Conservation (phyloP, 306 rosid genomes). For the Dicorynia guianensis region DNA sequence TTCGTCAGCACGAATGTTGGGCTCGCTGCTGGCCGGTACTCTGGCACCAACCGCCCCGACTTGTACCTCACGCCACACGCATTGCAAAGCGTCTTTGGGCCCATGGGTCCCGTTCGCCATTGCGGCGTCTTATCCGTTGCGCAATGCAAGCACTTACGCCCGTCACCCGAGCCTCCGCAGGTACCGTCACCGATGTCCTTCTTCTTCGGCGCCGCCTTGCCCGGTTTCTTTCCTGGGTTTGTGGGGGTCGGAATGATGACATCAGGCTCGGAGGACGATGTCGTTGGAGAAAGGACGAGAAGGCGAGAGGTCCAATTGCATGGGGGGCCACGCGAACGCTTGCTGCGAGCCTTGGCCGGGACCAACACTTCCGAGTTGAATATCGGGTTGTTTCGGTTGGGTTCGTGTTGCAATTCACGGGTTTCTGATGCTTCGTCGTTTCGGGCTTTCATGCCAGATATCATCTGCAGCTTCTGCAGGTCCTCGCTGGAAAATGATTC, state of each 20-base stretch:
- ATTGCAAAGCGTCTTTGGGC: slow-evolving; percentile 78
- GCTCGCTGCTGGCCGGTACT: slow-evolving; percentile 85
- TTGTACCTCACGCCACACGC: slow-evolving; percentile 86
- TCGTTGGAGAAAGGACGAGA: slow-evolving; percentile 52
- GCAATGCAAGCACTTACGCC: slow-evolving; percentile 78
- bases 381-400: slow-evolving; percentile 48
- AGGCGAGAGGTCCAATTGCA: slow-evolving; percentile 80
- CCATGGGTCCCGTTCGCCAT: slow-evolving; percentile 87
- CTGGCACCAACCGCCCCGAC: slow-evolving; percentile 83
- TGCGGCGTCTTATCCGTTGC: slow-evolving; percentile 85
- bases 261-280: slow-evolving; percentile 45
- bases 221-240: slow-evolving; percentile 35
- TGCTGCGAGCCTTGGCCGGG: slow-evolving; percentile 90
- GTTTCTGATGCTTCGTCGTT: slow-evolving; percentile 50
- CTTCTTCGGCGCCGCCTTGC: slow-evolving; percentile 44
- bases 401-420: slow-evolving; percentile 44
- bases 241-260: slow-evolving; percentile 32
- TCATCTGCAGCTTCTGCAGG: slow-evolving; percentile 67
- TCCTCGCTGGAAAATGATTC: slow-evolving; percentile 87
- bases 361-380: slow-evolving; percentile 63
- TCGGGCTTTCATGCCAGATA: slow-evolving; percentile 69
- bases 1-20: slow-evolving; percentile 79
- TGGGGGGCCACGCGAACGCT: slow-evolving; percentile 79
- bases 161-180: slow-evolving; percentile 44
- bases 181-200: slow-evolving; percentile 47